phyloP scores from a whole-genome alignment of 164 flowering plant species.

The Euptelea pleiosperma region DNA sequence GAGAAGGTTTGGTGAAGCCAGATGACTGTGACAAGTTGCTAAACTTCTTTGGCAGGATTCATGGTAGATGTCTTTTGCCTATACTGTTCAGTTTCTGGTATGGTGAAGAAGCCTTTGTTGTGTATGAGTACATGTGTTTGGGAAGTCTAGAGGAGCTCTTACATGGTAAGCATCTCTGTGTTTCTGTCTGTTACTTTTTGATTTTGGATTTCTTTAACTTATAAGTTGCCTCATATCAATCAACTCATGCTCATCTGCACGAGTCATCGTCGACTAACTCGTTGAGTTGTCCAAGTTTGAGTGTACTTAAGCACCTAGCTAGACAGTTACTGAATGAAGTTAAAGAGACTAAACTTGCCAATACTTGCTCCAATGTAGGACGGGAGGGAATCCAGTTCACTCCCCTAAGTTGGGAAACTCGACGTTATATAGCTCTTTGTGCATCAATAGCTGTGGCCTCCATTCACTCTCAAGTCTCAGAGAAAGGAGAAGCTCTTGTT shows the following conservation, averaged over 20 bases:
- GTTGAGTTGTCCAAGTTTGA: too few relatives aligned
- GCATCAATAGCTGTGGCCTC: constrained; percentile 30
- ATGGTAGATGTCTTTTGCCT: constrained; percentile 14
- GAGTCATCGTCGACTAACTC: too few relatives aligned
- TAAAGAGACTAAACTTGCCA: too few relatives aligned
- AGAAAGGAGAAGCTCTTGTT: constrained; percentile 20
- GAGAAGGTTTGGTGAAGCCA: constrained; percentile 4
- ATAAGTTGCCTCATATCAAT: too few relatives aligned
- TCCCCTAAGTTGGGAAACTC: constrained; percentile 22
- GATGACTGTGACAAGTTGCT: constrained; percentile 26
- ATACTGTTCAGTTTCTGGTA: constrained; percentile 32
- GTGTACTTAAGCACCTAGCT: too few relatives aligned
- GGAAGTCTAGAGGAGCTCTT: constrained; percentile 38
- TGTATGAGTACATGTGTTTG: constrained; percentile 29
- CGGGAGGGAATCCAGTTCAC: constrained; percentile 31
- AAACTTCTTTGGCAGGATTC: constrained; percentile 23
- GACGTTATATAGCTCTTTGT: constrained; percentile 22
- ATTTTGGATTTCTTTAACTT: too few relatives aligned
- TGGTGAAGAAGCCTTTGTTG: constrained; percentile 31
- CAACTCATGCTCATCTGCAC: too few relatives aligned
- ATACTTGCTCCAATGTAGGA: too few relatives aligned
- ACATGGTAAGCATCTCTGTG: constrained; percentile 25
- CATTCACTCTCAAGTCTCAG: constrained; percentile 14
- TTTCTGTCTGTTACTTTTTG: neutral
- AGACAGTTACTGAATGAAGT: too few relatives aligned